Evolutionary conservation across 495 filamentous ascomycete species (phyloP).

Genomic region (Ramalina intermedia): DNA sequence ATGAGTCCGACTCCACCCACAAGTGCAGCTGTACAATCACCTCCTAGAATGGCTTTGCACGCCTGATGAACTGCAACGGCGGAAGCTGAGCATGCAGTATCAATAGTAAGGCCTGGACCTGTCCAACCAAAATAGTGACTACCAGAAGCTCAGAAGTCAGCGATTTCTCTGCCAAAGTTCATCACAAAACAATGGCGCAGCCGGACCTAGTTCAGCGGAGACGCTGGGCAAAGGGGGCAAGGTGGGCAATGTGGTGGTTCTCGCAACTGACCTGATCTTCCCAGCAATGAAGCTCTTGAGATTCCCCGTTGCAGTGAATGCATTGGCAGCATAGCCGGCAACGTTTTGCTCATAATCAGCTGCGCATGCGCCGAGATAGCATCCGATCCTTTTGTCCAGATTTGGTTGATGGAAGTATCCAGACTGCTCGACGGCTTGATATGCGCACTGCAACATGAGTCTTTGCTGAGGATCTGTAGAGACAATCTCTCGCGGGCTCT

Average conservation of each 20-base stretch:
- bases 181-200: too few relatives aligned
- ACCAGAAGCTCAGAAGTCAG: conserved; percentile 20
- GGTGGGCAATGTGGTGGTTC: too few relatives aligned
- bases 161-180: too few relatives aligned
- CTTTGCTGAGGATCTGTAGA: conserved; percentile 39
- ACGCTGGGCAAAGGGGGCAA: too few relatives aligned
- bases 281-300: conserved; percentile 22
- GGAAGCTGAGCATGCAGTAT: conserved; percentile 35
- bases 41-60: conserved; percentile 17
- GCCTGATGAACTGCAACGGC: conserved; percentile 28
- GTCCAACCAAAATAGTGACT: conserved; percentile 31
- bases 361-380: conserved; percentile 12
- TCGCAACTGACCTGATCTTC: neutral
- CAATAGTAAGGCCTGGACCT: conserved; percentile 28
- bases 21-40: conserved; percentile 26
- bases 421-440: neutral
- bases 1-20: conserved; percentile 29
- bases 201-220: too few relatives aligned
- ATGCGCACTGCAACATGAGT: conserved; percentile 13
- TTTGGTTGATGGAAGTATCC: neutral
- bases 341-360: conserved; percentile 29
- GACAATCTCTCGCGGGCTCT: conserved; percentile 29
- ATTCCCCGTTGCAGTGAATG: conserved; percentile 25
- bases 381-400: conserved; percentile 23
- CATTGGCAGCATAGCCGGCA: conserved; percentile 20